Base-by-base conservation (phyloP, 1,284 basidiomycete species). In the Rhodotorula mucilaginosa region DNA sequence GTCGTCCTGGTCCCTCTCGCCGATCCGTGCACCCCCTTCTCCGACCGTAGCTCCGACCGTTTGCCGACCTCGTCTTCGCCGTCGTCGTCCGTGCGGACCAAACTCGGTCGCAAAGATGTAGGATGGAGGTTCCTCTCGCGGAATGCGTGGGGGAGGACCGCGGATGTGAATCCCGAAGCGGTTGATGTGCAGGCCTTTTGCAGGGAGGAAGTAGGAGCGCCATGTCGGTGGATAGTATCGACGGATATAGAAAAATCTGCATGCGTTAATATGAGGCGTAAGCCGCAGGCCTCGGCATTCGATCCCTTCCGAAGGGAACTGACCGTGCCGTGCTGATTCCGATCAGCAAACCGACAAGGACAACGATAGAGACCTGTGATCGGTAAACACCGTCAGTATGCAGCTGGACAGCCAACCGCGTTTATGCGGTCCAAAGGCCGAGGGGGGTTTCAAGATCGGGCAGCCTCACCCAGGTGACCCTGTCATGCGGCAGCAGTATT, bases 171-270 rank as follows among this genome's bases (percentile, higher is more conserved):
- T 34, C 19, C 56, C 31, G 19, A 74, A 51, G 7, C 34, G 44
- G 6, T 13, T 18, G 57, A 72, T 46, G 60, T 72, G 70, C 26
- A 72, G 23, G 18, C 73, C 73, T 31, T 60, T 64, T 12, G 46
- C 39, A 5, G 70, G 73, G 58, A 74, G 5, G 54, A 74, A 72
- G 61, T 74, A 74, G 34, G 70, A 34, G 2, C 73, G 70, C 21
- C 68, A 26, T 7, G 64, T 59, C 0, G 70, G 68, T 7, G 34
- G 34, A 63, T 72, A 72, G 52, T 58, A 67, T 15, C 71, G 68
- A 19, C 71, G 68, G 54, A 74, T 70, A 58, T 67, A 74, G 71
- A 72, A 74, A 46, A 58, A 74, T 26, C 70, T 72, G 67, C 23
- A 39, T 21, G 23, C 7, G 44, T 21, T 21, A 10, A 34, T 5